A percentile compares a stretch with the other conserved stretches of the same genome.
These are phyloP conservation scores for Psilocybe sp. DNA, from an alignment of 768 basidiomycete species.

Conservation along the genomic window DNA sequence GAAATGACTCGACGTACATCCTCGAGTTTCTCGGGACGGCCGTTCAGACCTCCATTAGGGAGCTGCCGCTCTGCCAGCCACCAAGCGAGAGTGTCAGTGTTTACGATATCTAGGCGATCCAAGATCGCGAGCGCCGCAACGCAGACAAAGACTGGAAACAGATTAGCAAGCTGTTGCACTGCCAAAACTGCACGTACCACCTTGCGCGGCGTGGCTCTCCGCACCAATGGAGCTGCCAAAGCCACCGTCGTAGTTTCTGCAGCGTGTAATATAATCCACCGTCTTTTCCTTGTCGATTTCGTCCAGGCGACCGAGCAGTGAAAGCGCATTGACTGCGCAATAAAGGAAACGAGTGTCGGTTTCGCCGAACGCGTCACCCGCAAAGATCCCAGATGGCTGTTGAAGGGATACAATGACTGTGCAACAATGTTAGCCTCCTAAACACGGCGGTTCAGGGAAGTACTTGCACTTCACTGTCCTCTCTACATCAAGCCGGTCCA, in stretches of 20 bases:
- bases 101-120: conserved; percentile 76
- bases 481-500: conserved; percentile 66
- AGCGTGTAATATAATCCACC: conserved; percentile 67
- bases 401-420: conserved; percentile 84
- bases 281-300: conserved; percentile 67
- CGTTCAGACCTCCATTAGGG: conserved; percentile 91
- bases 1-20: conserved; percentile 57
- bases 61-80: conserved; percentile 95
- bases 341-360: conserved; percentile 89
- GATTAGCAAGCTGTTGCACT: background rate
- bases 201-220: conserved; percentile 91
- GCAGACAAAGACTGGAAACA: conserved; percentile 77
- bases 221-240: conserved; percentile 84
- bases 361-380: conserved; percentile 92
- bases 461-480: conserved; percentile 72
- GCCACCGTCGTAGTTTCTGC: conserved; percentile 94
- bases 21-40: conserved; percentile 95
- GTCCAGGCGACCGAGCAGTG: conserved; percentile 74
- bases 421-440: background rate
- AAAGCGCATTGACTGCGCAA: conserved; percentile 80
- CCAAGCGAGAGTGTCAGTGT: conserved; percentile 79
- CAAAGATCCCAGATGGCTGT: conserved; percentile 82
- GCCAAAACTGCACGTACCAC: conserved; percentile 33
- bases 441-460: background rate
- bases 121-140: conserved; percentile 85